Conservation (phyloP, 108 stramenopile species). For the Cyclotella cryptica region DNA sequence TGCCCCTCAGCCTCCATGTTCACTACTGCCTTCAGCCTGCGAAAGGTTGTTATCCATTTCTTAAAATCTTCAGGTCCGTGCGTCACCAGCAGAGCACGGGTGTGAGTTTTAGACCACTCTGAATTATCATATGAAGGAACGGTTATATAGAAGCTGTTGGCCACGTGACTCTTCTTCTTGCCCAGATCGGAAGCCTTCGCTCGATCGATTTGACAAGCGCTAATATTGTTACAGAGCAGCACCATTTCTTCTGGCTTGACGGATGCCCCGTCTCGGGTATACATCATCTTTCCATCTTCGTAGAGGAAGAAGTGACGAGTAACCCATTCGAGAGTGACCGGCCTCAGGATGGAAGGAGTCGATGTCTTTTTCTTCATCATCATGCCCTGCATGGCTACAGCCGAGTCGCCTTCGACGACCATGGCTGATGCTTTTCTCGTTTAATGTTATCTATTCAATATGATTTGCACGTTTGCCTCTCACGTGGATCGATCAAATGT, state of each 20-base stretch:
- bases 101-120: slow-evolving; percentile 1
- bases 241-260: slow-evolving; percentile 8
- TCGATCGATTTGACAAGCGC: slow-evolving; percentile 22
- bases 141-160: slow-evolving; percentile 40
- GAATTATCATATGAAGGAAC: slow-evolving; percentile 8
- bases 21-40: slow-evolving; percentile 26
- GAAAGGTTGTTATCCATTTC: slow-evolving; percentile 30
- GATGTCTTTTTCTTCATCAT: slow-evolving; percentile 41
- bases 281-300: slow-evolving; percentile 34
- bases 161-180: slow-evolving; percentile 11
- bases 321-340: slow-evolving; percentile 32
- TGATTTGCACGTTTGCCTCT: no score
- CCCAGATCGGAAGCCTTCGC: slow-evolving; percentile 19
- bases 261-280: slow-evolving; percentile 5
- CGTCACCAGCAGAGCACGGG: slow-evolving; percentile 25
- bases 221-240: slow-evolving; percentile 27
- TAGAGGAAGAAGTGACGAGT: slow-evolving; percentile 38
- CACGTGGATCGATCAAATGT: no score
- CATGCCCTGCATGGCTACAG: slow-evolving; percentile 17
- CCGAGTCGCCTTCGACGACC: no score
- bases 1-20: slow-evolving; percentile 2
- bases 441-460: no score
- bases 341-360: slow-evolving; percentile 17
- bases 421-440: no score
- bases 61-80: slow-evolving; percentile 38